Conservation (phyloP, 176 grass and related monocot species). For the maize (Zea mays) region Zm-B73-REFERENCE-NAM-5.0 NC_050100.1:192943001-192943500, state of each 20-base stretch:
- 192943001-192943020: constrained; percentile 4
- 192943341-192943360: no score
- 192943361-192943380: no score
- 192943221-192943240: not conserved
- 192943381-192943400: no score
- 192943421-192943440: not conserved
- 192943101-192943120: constrained; percentile 25
- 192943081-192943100: constrained; percentile 14
- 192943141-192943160: no score
- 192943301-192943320: not conserved
- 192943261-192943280: not conserved
- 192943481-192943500: not conserved
- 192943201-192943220: not conserved
- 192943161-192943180: not conserved
- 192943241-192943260: not conserved
- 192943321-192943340: not conserved
- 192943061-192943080: constrained; percentile 21
- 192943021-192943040: constrained; percentile 25
- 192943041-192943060: not conserved
- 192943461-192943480: not conserved
- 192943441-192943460: not conserved
- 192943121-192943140: not conserved
- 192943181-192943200: not conserved
- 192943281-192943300: not conserved
- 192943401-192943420: no score